Conservation (phyloP, 768 basidiomycete genomes). For the Boletus eberwhitei region DNA sequence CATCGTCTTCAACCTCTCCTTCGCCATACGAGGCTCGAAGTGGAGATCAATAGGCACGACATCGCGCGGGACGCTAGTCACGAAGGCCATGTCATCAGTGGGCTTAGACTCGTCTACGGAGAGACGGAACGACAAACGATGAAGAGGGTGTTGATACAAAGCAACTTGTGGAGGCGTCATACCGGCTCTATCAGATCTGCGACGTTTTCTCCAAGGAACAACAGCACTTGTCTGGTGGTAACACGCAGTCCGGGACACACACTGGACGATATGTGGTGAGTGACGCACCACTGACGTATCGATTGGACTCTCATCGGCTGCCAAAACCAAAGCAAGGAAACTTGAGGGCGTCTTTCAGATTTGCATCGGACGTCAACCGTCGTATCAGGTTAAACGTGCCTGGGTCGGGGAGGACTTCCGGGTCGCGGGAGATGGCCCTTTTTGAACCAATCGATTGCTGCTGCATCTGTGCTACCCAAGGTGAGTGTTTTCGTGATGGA, state of each 20-base stretch:
- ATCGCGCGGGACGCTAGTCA: constrained; percentile 7
- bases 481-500: constrained; percentile 34
- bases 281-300: background rate
- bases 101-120: constrained; percentile 44
- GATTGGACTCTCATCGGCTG: constrained; percentile 22
- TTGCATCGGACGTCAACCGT: constrained; percentile 20
- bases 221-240: constrained; percentile 33
- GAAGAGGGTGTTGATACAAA: constrained; percentile 58
- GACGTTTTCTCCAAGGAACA: background rate
- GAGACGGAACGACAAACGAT: constrained; percentile 56
- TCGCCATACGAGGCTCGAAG: constrained; percentile 44
- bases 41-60: constrained; percentile 48
- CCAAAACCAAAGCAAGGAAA: constrained; percentile 54
- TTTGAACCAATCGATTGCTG: background rate
- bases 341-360: constrained; percentile 44
- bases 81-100: constrained; percentile 57
- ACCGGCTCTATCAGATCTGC: background rate
- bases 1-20: constrained; percentile 9
- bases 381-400: constrained; percentile 35
- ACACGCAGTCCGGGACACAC: constrained; percentile 62
- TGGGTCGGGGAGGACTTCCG: constrained; percentile 36
- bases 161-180: constrained; percentile 38
- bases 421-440: constrained; percentile 36
- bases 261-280: constrained; percentile 25
- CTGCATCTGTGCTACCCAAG: constrained; percentile 13